phyloP scores from a whole-genome alignment of 192 early-diverging fungal species.

The Podila epigama region DNA sequence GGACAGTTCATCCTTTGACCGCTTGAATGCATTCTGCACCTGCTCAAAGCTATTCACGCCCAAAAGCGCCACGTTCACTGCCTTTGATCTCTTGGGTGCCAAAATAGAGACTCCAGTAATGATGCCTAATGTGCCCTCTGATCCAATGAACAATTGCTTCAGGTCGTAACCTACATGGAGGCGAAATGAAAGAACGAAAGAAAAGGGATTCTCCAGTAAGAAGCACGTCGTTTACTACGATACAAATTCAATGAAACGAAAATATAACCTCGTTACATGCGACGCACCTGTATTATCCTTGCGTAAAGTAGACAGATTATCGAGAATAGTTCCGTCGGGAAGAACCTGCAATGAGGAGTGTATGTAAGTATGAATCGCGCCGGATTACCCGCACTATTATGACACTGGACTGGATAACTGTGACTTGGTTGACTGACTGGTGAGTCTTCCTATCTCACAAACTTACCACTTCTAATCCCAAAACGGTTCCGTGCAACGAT shows the following conservation, averaged over 20 bases:
- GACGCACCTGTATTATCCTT: constrained; percentile 97
- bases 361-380: too few relatives aligned
- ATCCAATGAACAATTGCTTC: constrained; percentile 98
- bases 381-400: too few relatives aligned
- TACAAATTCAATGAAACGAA: too few relatives aligned
- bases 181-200: too few relatives aligned
- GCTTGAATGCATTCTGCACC: constrained; percentile 83
- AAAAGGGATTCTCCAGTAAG: too few relatives aligned
- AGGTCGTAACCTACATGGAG: constrained; percentile 85
- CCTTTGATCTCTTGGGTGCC: constrained; percentile 76
- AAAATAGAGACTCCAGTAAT: constrained; percentile 92
- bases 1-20: constrained; percentile 80
- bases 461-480: constrained; percentile 91
- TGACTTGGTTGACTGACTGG: too few relatives aligned
- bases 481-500: constrained; percentile 92
- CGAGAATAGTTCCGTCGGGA: constrained; percentile 90
- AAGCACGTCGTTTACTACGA: too few relatives aligned
- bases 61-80: constrained; percentile 82
- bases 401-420: too few relatives aligned
- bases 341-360: constrained; percentile 70
- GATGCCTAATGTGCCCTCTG: constrained; percentile 94
- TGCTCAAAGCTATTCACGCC: constrained; percentile 81
- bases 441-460: too few relatives aligned
- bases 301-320: constrained; percentile 84
- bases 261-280: too few relatives aligned